Base-by-base conservation (phyloP, 805 yeast species). In the Naumovozyma castellii region DNA sequence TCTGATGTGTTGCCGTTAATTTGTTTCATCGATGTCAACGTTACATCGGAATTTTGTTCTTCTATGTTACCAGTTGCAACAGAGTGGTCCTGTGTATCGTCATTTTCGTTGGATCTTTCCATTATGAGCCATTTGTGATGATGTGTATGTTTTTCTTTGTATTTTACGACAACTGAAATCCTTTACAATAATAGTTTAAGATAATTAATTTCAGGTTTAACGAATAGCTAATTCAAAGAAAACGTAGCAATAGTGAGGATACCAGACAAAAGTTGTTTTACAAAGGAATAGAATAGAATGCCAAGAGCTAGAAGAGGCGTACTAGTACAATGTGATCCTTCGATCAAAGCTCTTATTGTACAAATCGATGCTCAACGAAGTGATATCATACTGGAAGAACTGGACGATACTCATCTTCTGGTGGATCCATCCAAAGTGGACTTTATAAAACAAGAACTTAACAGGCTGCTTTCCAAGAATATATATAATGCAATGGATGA, bases 401-500 rank as follows among this genome's bases (percentile, higher is more conserved):
- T 90, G 32, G 97, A 92, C 56, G 97, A 88, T 35, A 84, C 92
- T 1, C 97, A 92, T 60, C 62, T 90, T 15, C 67, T 92, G 44
- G 81, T 90, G 20, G 90, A 84, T 49, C 81, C 80, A 25, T 73
- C 75, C 30, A 83, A 80, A 62, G 84, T 90, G 2, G 80, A 76
- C 18, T 78, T 68, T 53, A 79, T 90, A 36, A 90, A 87, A 50
- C 67, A 63, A 38, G 95, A 90, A 58, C 70, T 90, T 48, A 85
- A 84, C 55, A 64, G 76, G 44, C 62, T 86, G 44, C 66, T 90
- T 18, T 78, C 94, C 2, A 78, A 84, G 59, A 92, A 90, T 56
- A 78, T 90, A 2, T 90, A 83, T 62, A 80, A 84, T 51, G 92
- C 95, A 2, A 59, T 80, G 45, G 90, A 83, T 18, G 94, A 80